A percentile compares a stretch with the other conserved stretches of the same genome.
Conservation (phyloP, 2,329 filamentous ascomycete genomes). For the Diplodia scrobiculata region DNA sequence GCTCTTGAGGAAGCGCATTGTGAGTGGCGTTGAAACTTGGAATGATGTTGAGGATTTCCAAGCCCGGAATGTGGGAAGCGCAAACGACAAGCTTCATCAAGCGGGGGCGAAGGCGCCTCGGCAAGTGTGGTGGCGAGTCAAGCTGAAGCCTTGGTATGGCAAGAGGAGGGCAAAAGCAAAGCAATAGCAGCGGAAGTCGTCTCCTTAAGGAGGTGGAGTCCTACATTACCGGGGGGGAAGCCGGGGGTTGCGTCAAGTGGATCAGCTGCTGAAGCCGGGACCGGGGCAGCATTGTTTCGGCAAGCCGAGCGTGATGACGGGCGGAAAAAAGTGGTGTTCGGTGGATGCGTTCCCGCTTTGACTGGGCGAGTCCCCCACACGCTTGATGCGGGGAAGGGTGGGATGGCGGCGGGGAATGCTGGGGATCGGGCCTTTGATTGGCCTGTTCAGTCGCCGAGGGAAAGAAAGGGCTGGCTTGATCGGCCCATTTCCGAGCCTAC, state of each 20-base stretch:
- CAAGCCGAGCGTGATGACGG: constrained; percentile 8
- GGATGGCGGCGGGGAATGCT: constrained; percentile 6
- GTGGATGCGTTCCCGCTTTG: constrained; percentile 12
- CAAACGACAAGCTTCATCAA: constrained; percentile 14
- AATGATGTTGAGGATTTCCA: background rate
- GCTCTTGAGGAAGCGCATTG: constrained; percentile 5
- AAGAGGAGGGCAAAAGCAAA: background rate
- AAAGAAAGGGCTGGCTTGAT: background rate
- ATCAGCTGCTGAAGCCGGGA: background rate
- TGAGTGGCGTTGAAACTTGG: background rate
- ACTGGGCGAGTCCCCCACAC: background rate
- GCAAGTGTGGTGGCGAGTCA: constrained; percentile 3
- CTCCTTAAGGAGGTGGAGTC: background rate
- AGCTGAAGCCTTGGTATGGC: background rate
- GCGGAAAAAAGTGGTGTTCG: constrained; percentile 14
- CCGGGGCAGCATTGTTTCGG: constrained; percentile 4
- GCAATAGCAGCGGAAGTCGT: background rate
- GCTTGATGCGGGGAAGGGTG: constrained; percentile 15
- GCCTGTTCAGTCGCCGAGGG: constrained; percentile 2
- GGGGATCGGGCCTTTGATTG: background rate
- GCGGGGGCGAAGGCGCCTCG: constrained; percentile 13
- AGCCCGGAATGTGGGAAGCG: background rate
- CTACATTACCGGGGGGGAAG: background rate
- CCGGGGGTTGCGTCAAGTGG: background rate
- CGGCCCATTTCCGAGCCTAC: background rate